phyloP scores from a whole-genome alignment of 2,329 filamentous ascomycete species.

The Talaromyces sp. region DNA sequence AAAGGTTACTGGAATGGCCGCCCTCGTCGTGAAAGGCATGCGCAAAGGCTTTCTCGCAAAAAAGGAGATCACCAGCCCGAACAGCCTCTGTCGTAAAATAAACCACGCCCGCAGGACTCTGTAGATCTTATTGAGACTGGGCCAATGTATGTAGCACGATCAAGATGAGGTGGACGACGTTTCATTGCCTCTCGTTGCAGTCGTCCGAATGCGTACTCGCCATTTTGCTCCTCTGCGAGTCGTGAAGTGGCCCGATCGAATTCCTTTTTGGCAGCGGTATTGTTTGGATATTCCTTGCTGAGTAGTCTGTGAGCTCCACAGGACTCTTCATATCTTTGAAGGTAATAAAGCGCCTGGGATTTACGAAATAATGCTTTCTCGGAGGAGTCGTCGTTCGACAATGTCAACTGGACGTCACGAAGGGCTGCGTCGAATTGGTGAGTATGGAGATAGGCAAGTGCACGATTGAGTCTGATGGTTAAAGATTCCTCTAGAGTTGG shows the following conservation, averaged over 20 bases:
- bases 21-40: conserved; percentile 15
- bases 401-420: conserved; percentile 18
- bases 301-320: conserved; percentile 30
- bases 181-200: conserved; percentile 18
- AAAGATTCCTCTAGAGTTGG: conserved; percentile 31
- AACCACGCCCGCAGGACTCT: conserved; percentile 37
- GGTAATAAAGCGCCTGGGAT: conserved; percentile 40
- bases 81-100: conserved; percentile 41
- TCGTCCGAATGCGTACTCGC: background rate
- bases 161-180: conserved; percentile 33
- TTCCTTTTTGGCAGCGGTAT: conserved; percentile 18
- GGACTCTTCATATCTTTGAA: conserved; percentile 34
- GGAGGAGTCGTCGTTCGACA: conserved; percentile 13
- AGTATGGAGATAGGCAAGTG: conserved; percentile 26
- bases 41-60: conserved; percentile 33
- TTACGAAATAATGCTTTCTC: conserved; percentile 45
- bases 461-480: conserved; percentile 29
- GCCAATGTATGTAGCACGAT: conserved; percentile 40
- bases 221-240: background rate
- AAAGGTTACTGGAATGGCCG: conserved; percentile 15
- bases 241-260: background rate
- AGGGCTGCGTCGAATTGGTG: conserved; percentile 31
- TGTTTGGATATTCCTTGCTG: conserved; percentile 28
- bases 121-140: conserved; percentile 36
- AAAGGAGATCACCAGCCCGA: conserved; percentile 41